Conservation (phyloP, 768 basidiomycete genomes). For the Cyclocybe cylindracea region DNA sequence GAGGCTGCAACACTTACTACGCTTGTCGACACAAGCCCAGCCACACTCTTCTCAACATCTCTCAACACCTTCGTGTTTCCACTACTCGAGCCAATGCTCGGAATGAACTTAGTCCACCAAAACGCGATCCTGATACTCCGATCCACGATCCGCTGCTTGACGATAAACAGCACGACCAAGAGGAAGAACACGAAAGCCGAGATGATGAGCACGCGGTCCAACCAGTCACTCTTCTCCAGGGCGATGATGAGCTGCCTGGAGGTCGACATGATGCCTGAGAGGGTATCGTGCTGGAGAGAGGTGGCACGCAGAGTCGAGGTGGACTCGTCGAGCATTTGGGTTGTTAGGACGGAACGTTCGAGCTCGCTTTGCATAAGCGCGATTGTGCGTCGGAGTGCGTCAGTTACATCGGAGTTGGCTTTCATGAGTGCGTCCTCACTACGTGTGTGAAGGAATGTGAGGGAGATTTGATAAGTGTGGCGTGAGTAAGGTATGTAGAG, state of each 20-base stretch:
- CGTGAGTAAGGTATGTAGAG: not conserved
- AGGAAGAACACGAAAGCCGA: conserved; percentile 81
- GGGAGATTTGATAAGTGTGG: not conserved
- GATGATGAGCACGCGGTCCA: conserved; percentile 87
- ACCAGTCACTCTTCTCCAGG: conserved; percentile 88
- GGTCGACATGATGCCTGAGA: conserved; percentile 68
- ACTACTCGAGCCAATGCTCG: conserved; percentile 36
- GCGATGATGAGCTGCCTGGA: conserved; percentile 86
- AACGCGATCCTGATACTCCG: conserved; percentile 76
- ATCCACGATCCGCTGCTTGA: conserved; percentile 87
- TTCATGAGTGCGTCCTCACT: conserved; percentile 88
- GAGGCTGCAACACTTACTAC: conserved; percentile 8
- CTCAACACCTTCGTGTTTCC: conserved; percentile 33
- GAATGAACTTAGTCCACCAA: conserved; percentile 85
- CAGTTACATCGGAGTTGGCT: conserved; percentile 87
- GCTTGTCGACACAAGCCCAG: conserved; percentile 7
- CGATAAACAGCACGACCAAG: conserved; percentile 80
- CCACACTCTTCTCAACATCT: conserved; percentile 33
- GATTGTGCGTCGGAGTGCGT: conserved; percentile 82
- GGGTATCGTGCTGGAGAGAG: conserved; percentile 73
- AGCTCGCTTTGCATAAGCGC: conserved; percentile 90
- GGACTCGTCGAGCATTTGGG: conserved; percentile 84
- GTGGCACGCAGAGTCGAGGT: conserved; percentile 76
- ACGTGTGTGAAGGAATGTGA: conserved; percentile 1
- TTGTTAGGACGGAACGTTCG: conserved; percentile 82